Evolutionary conservation across 805 yeast species (phyloP).

Genomic region (Lipomyces lipofer): DNA sequence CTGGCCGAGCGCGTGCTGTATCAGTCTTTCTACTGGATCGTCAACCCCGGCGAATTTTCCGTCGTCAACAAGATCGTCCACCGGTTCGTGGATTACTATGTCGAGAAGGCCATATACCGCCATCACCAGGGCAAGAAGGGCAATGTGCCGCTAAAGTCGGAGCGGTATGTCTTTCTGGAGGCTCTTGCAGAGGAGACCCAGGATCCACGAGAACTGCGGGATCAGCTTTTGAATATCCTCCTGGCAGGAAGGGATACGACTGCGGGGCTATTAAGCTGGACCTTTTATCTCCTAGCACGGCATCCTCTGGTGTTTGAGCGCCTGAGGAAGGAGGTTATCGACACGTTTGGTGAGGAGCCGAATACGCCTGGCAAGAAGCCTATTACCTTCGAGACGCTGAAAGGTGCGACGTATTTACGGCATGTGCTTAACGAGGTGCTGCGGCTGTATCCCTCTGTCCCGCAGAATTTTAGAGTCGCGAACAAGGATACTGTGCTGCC

Average conservation of each 20-base stretch:
- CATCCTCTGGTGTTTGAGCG: slow-evolving; percentile 37
- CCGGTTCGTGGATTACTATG: slow-evolving; percentile 44
- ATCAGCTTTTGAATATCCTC: slow-evolving; percentile 52
- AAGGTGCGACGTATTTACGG: slow-evolving; percentile 50
- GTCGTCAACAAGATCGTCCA: slow-evolving; percentile 38
- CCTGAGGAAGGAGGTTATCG: slow-evolving; percentile 44
- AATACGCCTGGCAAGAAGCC: slow-evolving; percentile 23
- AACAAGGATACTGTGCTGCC: slow-evolving; percentile 51
- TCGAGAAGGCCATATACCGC: slow-evolving; percentile 41
- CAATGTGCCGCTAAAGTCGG: slow-evolving; percentile 35
- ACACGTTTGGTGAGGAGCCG: slow-evolving; percentile 41
- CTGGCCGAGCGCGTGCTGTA: slow-evolving; percentile 27
- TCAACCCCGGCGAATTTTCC: slow-evolving; percentile 37
- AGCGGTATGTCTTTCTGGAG: slow-evolving; percentile 48
- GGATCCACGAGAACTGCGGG: slow-evolving; percentile 49
- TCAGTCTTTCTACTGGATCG: slow-evolving; percentile 31
- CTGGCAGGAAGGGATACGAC: slow-evolving; percentile 59
- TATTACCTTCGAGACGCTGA: slow-evolving; percentile 49
- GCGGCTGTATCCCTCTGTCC: slow-evolving; percentile 54
- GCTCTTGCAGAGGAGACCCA: slow-evolving; percentile 52
- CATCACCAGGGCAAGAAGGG: slow-evolving; percentile 21
- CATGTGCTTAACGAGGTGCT: slow-evolving; percentile 51
- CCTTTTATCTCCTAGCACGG: slow-evolving; percentile 48
- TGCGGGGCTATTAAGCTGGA: slow-evolving; percentile 49
- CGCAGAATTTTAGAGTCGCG: slow-evolving; percentile 50